Evolutionary conservation across 345 rosid species (phyloP), one percentile per base, ranked within the genome.

Genomic region (Erucastrum elatum): DNA sequence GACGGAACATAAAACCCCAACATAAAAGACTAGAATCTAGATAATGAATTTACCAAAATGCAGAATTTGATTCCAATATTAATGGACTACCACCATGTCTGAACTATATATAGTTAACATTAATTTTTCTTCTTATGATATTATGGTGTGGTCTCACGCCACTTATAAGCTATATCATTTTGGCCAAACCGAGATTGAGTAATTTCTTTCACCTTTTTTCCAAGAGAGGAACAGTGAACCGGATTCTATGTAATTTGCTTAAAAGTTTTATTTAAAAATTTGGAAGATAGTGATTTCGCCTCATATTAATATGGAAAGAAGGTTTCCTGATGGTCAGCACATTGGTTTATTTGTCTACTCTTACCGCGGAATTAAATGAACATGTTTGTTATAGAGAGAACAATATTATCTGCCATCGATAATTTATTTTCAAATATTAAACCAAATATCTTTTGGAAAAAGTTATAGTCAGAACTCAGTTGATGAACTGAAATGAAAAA

Each of bases 61-160:
- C 30, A 74, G 82, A 74, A 74, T 74, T 79, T 74, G 79, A 80
- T 80, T 80, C 82, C 79, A 39, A 27, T 80, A 68, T 68, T 80
- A 74, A 80, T 80, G 82, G 82, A 80, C 75, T 68, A 29, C 4
- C 4, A 79, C 70, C 74, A 73, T 34, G 59, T 61, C 37, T 70
- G 21, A 68, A 53, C 77, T 73, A 79, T 67, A 66, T 11, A 80
- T 68, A 53, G 79, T 68, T 80, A 51, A 74, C 61, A 53, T 35
- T 21, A 21, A 21, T 21, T 62, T 51, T 0, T 62, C 34, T 62
- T 51, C 58, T 53, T 68, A 5, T 21, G 74, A 10, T 68, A 80
- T 74, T 74, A 49, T 37, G 33, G 67, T 21, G 37, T 74, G 78
- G 71, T 68, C 78, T 79, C 69, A 79, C 66, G 55, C 82, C 78